A percentile compares a stretch with the other conserved stretches of the same genome.
Evolutionary conservation across 305 asterid genomes (phyloP).

Genomic region (Rubia balearica): DNA sequence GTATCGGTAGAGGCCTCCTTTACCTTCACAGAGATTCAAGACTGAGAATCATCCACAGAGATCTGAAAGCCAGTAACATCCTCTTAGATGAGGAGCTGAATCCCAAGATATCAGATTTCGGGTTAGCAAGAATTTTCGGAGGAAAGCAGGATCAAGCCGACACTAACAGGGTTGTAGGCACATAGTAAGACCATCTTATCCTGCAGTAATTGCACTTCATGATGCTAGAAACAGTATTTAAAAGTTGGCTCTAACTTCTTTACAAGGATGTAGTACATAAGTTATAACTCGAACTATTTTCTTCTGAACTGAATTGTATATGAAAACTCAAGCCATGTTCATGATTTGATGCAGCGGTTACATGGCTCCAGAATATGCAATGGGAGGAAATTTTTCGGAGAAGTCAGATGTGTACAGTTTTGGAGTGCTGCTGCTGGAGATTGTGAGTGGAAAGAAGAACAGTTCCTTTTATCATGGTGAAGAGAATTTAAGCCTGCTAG

Average conservation of each 20-base stretch:
- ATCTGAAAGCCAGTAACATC: no score
- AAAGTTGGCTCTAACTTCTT: not conserved
- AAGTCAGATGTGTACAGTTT: not conserved
- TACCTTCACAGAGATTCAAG: no score
- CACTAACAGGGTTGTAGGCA: no score
- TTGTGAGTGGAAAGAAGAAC: not conserved
- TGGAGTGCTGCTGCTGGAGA: not conserved
- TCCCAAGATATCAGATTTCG: no score
- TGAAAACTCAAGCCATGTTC: not conserved
- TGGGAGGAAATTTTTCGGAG: not conserved
- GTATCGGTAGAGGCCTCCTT: no score
- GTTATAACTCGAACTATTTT: not conserved
- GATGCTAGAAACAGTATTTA: rapidly evolving
- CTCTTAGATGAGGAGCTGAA: no score
- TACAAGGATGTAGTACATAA: not conserved
- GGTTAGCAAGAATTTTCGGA: no score
- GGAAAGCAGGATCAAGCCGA: no score
- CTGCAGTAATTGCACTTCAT: no score
- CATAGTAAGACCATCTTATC: not conserved
- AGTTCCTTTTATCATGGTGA: not conserved
- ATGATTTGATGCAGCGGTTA: not conserved
- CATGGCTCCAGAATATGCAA: not conserved
- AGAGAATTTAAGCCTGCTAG: not conserved
- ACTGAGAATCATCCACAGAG: no score
- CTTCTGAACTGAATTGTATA: not conserved